These are phyloP conservation scores for Aechmea fasciata DNA, from an alignment of 176 grass and related monocot genomes.

Conservation along the genomic window DNA sequence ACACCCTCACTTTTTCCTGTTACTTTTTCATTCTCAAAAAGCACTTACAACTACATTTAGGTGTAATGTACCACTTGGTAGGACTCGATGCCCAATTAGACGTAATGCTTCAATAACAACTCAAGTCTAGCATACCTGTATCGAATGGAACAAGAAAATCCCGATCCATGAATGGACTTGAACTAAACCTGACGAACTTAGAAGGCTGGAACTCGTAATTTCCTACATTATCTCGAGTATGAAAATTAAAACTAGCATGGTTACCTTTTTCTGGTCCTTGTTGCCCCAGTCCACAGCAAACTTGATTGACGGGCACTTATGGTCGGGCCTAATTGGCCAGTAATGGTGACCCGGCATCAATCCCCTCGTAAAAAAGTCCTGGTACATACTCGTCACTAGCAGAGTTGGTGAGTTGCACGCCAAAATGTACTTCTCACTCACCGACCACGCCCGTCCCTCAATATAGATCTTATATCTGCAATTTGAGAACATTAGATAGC, in stretches of 20 bases:
- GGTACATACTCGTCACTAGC: constrained; percentile 25
- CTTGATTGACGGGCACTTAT: constrained; percentile 47
- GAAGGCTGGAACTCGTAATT: not conserved
- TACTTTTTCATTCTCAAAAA: too few relatives aligned
- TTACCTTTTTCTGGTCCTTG: constrained; percentile 18
- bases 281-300: constrained; percentile 57
- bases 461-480: constrained; percentile 57
- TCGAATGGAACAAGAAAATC: too few relatives aligned
- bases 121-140: too few relatives aligned
- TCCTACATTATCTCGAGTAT: not conserved
- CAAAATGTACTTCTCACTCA: constrained; percentile 59
- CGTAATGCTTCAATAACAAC: too few relatives aligned
- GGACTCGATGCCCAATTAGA: too few relatives aligned
- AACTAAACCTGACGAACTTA: too few relatives aligned
- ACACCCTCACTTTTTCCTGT: too few relatives aligned
- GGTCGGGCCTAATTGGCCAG: constrained; percentile 33
- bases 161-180: too few relatives aligned
- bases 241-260: not conserved
- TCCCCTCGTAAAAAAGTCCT: constrained; percentile 43
- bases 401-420: constrained; percentile 44
- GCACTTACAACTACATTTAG: too few relatives aligned
- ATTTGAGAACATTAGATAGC: too few relatives aligned
- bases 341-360: constrained; percentile 47
- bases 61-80: too few relatives aligned
- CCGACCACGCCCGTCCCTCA: constrained; percentile 44